A percentile compares a stretch with the other conserved stretches of the same genome.
Conservation (phyloP, 2,329 filamentous ascomycete genomes). For the Pseudogymnoascus sp. region DNA sequence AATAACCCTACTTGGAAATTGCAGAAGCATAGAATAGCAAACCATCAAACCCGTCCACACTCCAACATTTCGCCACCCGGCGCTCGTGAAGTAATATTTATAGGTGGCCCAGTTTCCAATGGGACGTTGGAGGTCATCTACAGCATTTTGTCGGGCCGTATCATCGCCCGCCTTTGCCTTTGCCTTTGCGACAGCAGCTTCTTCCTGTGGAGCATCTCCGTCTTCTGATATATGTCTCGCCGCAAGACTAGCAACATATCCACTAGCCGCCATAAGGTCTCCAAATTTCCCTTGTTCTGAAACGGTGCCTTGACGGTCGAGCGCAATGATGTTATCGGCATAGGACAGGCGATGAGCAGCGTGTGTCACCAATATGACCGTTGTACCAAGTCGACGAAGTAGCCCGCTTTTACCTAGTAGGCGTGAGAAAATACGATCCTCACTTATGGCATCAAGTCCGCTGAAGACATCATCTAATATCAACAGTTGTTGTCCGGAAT, state of each 20-base stretch:
- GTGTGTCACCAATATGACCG: conserved; percentile 31
- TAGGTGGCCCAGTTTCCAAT: conserved; percentile 18
- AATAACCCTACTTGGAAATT: conserved; percentile 14
- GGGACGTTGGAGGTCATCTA: conserved; percentile 16
- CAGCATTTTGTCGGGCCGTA: conserved; percentile 14
- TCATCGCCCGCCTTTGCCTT: conserved; percentile 10
- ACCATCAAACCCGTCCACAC: conserved; percentile 12
- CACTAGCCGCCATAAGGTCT: conserved; percentile 12
- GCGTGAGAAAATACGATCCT: conserved; percentile 14
- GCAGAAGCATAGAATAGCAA: conserved; percentile 12
- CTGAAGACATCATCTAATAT: conserved; percentile 24
- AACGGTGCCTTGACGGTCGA: conserved; percentile 26
- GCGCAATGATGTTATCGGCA: conserved; percentile 35
- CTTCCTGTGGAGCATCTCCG: conserved; percentile 5
- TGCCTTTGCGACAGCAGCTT: not conserved
- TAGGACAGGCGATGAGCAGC: conserved; percentile 26
- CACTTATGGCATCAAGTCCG: conserved; percentile 20
- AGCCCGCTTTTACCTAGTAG: conserved; percentile 16
- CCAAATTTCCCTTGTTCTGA: conserved; percentile 15
- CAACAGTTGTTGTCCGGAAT: conserved; percentile 15
- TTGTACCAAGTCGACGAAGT: conserved; percentile 23
- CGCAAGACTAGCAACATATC: conserved; percentile 19
- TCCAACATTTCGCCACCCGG: conserved; percentile 11
- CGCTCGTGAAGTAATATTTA: conserved; percentile 17
- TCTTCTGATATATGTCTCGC: conserved; percentile 13